phyloP scores from a whole-genome alignment of 306 rosid genomes.

The Sicyos edulis region DNA sequence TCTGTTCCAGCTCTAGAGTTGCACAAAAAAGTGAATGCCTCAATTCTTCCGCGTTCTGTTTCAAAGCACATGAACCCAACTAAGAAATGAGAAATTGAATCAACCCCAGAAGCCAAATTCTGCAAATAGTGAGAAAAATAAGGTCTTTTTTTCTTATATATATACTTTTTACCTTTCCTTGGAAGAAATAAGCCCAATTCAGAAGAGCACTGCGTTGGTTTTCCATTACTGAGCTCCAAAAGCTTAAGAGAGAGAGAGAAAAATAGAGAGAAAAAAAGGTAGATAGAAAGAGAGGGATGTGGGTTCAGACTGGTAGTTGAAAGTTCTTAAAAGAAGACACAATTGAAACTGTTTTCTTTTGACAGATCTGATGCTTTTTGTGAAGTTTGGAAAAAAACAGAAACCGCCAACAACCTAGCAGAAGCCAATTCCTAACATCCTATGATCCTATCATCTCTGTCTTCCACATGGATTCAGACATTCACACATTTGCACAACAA shows the following conservation, averaged over 20 bases:
- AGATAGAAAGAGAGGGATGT: conserved; percentile 14
- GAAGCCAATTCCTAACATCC: conserved; percentile 25
- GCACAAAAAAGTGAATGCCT: conserved; percentile 55
- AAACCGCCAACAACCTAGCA: conserved; percentile 40
- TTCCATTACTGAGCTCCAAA: conserved; percentile 45
- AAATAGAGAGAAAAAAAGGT: conserved; percentile 3
- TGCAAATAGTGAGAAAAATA: conserved; percentile 17
- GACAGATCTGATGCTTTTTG: conserved; percentile 25
- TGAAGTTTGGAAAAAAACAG: conserved; percentile 41
- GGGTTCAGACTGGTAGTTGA: conserved; percentile 5
- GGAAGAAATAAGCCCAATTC: conserved; percentile 18
- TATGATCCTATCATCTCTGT: background rate
- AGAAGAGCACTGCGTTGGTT: conserved; percentile 36
- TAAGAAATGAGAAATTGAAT: background rate
- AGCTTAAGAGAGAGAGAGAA: conserved; percentile 18
- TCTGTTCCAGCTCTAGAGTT: conserved; percentile 78
- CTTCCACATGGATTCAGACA: too few species aligned
- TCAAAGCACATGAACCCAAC: background rate
- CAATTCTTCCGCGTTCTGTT: conserved; percentile 76
- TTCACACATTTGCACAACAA: too few species aligned
- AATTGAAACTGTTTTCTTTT: conserved; percentile 11
- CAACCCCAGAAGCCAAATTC: conserved; percentile 19
- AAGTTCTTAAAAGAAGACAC: conserved; percentile 14
- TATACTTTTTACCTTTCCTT: conserved; percentile 7
- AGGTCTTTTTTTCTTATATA: background rate